Evolutionary conservation across 768 basidiomycete genomes (phyloP).

Genomic region (Auricularia auricula-judae): DNA sequence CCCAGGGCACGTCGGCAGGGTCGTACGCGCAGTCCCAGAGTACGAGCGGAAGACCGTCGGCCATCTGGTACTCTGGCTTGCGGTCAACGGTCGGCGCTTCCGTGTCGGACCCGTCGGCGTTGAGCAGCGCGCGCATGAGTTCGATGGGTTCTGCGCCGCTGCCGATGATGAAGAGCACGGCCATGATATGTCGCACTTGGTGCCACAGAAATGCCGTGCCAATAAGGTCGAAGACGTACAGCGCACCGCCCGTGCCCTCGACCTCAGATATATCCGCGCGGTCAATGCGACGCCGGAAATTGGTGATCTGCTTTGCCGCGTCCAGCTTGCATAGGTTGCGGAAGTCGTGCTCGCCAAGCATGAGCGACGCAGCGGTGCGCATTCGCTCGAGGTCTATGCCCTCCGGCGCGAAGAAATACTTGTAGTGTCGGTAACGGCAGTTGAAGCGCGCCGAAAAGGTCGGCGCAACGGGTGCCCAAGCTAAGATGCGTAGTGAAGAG

Average conservation of each 20-base stretch:
- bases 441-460: conserved; percentile 83
- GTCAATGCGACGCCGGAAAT: conserved; percentile 59
- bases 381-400: conserved; percentile 63
- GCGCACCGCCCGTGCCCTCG: conserved; percentile 16
- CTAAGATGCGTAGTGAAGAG: conserved; percentile 77
- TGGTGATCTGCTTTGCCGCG: conserved; percentile 78
- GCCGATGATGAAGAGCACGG: conserved; percentile 80
- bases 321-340: conserved; percentile 93
- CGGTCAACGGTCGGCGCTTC: conserved; percentile 33
- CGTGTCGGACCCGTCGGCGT: conserved; percentile 37
- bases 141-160: conserved; percentile 63
- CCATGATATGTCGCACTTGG: conserved; percentile 93
- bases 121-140: conserved; percentile 62
- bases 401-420: conserved; percentile 81
- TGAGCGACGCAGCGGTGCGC: conserved; percentile 55
- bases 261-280: conserved; percentile 52
- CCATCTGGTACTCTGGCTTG: conserved; percentile 92
- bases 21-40: conserved; percentile 83
- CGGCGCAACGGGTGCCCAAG: conserved; percentile 81
- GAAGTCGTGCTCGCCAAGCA: conserved; percentile 90
- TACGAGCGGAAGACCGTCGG: conserved; percentile 80
- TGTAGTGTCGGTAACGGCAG: conserved; percentile 86
- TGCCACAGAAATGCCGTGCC: conserved; percentile 91
- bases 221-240: conserved; percentile 72
- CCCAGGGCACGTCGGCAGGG: conserved; percentile 61